Conservation (phyloP, 192 early-diverging fungal genomes). For the Coemansia sp. region DNA sequence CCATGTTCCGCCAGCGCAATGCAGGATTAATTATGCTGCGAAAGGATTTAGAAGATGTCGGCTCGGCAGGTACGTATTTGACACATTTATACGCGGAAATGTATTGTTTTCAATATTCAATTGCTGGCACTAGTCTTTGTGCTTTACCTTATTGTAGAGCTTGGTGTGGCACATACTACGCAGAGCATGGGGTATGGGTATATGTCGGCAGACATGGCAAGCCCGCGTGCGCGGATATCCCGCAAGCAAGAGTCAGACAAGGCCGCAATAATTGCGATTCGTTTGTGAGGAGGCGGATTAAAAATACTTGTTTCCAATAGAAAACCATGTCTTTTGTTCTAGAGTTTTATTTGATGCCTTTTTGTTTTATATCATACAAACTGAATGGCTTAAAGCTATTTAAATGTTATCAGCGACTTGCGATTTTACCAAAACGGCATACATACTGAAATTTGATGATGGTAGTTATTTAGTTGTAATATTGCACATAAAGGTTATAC, state of each 20-base stretch:
- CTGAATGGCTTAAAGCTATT: too few species aligned
- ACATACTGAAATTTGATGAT: too few species aligned
- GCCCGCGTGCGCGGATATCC: constrained; percentile 27
- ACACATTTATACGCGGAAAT: background rate
- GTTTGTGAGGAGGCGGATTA: constrained; percentile 4
- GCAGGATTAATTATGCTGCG: constrained; percentile 34
- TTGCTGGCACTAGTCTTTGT: too few species aligned
- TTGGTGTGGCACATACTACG: constrained; percentile 73
- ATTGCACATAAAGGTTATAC: too few species aligned
- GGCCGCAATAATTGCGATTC: constrained; percentile 13
- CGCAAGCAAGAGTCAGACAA: constrained; percentile 14
- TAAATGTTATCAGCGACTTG: too few species aligned
- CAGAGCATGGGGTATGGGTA: constrained; percentile 64
- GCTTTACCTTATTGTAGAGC: constrained; percentile 47
- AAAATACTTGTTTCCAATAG: background rate
- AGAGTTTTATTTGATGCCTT: too few species aligned
- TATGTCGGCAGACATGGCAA: constrained; percentile 30
- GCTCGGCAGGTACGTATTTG: constrained; percentile 17
- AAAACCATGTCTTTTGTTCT: too few species aligned
- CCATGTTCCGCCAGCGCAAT: constrained; percentile 9
- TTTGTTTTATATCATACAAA: too few species aligned
- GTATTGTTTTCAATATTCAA: too few species aligned
- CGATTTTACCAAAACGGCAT: too few species aligned
- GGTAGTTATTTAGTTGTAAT: too few species aligned
- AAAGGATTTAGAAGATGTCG: constrained; percentile 8